Percentiles rank a stretch among this genome's conserved stretches.
These are phyloP conservation scores for Colletotrichum horii DNA, from an alignment of 2,329 filamentous ascomycete species.

Conservation along the genomic window DNA sequence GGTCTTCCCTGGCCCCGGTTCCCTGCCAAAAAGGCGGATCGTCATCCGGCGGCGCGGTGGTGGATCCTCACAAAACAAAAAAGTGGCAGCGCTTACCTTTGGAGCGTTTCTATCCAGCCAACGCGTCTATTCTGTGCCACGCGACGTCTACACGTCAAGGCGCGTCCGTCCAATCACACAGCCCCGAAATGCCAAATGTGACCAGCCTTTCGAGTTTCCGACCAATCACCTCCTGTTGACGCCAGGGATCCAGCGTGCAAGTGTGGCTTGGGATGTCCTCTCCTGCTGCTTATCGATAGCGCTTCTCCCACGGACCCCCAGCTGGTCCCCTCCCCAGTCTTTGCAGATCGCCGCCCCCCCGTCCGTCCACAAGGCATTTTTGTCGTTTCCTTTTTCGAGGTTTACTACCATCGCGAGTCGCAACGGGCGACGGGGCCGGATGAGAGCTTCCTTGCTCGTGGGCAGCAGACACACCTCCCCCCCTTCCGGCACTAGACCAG, in stretches of 20 bases:
- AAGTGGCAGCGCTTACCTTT: background rate
- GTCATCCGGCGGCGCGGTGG: background rate
- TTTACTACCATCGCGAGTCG: background rate
- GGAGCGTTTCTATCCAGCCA: background rate
- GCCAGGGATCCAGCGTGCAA: background rate
- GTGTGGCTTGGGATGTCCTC: background rate
- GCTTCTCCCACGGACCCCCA: constrained; percentile 5
- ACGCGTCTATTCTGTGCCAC: background rate
- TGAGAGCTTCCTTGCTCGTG: background rate
- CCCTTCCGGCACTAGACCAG: background rate
- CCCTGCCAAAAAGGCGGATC: background rate
- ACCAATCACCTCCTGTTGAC: background rate
- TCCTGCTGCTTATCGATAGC: constrained; percentile 17
- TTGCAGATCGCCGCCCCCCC: background rate
- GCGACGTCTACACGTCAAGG: background rate
- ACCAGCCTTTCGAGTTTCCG: background rate
- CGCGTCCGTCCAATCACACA: background rate
- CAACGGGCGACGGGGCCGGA: constrained; percentile 6
- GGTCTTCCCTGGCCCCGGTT: background rate
- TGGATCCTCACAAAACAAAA: background rate
- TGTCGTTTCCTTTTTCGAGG: background rate
- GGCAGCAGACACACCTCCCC: background rate
- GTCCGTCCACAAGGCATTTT: background rate
- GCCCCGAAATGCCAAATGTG: background rate
- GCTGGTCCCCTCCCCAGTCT: background rate